phyloP scores from a whole-genome alignment of 768 basidiomycete genomes.

The Tylopilus vinaceipallidus region DNA sequence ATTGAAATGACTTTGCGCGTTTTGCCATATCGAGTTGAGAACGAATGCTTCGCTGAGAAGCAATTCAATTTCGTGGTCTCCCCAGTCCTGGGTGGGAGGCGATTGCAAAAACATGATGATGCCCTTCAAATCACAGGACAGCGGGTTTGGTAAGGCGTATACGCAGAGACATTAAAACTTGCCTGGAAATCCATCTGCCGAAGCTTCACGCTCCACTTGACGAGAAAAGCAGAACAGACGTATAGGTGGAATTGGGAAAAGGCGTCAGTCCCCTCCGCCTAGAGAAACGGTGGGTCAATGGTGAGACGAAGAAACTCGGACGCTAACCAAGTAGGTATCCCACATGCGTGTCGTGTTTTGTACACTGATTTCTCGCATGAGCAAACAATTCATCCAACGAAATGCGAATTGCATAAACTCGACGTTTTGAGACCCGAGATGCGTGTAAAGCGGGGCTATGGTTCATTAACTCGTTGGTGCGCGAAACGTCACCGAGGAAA shows the following conservation, averaged over 20 bases:
- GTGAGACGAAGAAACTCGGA: neutral
- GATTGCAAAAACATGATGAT: conserved; percentile 99
- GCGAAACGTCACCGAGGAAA: neutral
- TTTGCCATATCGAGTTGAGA: conserved; percentile 89
- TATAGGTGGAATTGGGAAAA: conserved; percentile 99
- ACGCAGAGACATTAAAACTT: conserved; percentile 17
- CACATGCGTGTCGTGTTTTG: conserved; percentile 98
- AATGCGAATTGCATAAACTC: conserved; percentile 99
- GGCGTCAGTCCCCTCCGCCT: conserved; percentile 97
- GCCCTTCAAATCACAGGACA: conserved; percentile 54
- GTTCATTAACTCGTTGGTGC: neutral
- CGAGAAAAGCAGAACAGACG: conserved; percentile 96
- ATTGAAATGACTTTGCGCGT: conserved; percentile 84
- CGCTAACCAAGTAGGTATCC: conserved; percentile 94
- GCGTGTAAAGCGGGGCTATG: conserved; percentile 79
- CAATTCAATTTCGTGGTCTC: conserved; percentile 93
- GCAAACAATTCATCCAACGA: conserved; percentile 98
- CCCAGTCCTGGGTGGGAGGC: conserved; percentile 89
- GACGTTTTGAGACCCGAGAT: conserved; percentile 87
- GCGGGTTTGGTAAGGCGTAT: neutral
- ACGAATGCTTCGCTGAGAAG: conserved; percentile 96
- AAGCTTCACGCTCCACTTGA: conserved; percentile 91
- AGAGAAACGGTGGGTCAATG: conserved; percentile 4
- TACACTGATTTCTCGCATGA: conserved; percentile 98
- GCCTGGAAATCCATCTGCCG: conserved; percentile 99